Evolutionary conservation across 1,284 basidiomycete genomes (phyloP), one percentile per base, ranked within the genome.

Genomic region (Ceratobasidium sp.): DNA sequence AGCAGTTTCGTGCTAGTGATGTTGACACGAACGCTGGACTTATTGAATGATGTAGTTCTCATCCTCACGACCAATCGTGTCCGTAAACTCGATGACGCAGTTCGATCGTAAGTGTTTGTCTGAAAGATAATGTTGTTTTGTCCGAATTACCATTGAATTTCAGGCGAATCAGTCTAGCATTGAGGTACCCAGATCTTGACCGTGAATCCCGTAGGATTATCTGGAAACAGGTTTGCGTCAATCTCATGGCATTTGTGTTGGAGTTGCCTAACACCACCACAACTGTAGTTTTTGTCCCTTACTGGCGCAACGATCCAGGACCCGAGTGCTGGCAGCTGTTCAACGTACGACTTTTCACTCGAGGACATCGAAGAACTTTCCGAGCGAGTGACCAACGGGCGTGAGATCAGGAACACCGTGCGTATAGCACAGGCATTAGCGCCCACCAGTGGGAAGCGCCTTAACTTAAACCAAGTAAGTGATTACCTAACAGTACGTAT

Each of bases 31-130:
- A n/a, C n/a, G n/a, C n/a, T n/a, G n/a, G n/a, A n/a, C n/a, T n/a
- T n/a, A n/a, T n/a, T 9, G 15, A 5, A 25, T 25, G n/a, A 5
- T 67, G 51, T 11, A 67, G 65, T 67, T 29, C 4, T 67, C 3
- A 52, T 67, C 9, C 11, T 67, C 9, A 51, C 65, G 7, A 67
- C 65, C n/a, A 67, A 67, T 34, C 65, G 65, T 5, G 65, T 67
- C 19, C 46, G 29, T 13, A 67, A 44, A 1, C 25, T 67, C 7
- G 65, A 67, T 17, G 46, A 67, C 17, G 65, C 65, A 29, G 51
- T 52, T 25, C 13, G 17, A 52, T 67, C 65, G 65, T 67, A 44
- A 37, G 65, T 67, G 5, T 46, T 22, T n/a, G 7, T 22, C n/a
- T n/a, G 43, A 37, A 3, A 46, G 25, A 22, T 2, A n/a, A 25